Evolutionary conservation across 768 basidiomycete species (phyloP), one percentile per base, ranked within the genome.

Genomic region (Kockovaella imperatae): DNA sequence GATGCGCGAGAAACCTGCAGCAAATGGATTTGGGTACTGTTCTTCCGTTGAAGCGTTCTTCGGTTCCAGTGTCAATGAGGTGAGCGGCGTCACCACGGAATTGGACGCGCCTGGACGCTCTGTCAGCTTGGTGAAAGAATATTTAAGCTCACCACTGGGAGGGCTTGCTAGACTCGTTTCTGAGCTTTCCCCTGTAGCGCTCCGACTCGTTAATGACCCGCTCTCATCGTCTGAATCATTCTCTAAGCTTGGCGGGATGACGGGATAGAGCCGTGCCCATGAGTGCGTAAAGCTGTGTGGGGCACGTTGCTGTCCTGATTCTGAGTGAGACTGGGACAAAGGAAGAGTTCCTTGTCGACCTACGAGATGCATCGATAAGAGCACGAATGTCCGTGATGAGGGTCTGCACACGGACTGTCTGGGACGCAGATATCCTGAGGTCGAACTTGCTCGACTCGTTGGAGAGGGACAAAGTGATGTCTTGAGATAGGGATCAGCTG

Each of bases 241-340:
- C n/a, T n/a, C n/a, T n/a, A n/a, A 35, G 7, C 24, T 26, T 4
- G 46, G 50, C 5, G 46, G 35, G 21, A 40, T 31, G 39, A 50
- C 41, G 21, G 60, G 51, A 29, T 61, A 61, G 4, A 54, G 38
- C n/a, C 38, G 18, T 1, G 57, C 28, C 64, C 64, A 66, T 5
- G 36, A 29, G 34, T 62, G 53, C 61, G 43, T 17, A 30, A 38
- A 20, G 18, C 21, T 38, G 18, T 10, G 21, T 38, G 14, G 36
- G 36, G 36, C 11, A n/a, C n/a, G n/a, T n/a, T n/a, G n/a, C n/a
- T n/a, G n/a, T n/a, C n/a, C n/a, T n/a, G n/a, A n/a, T n/a, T n/a
- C n/a, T n/a, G n/a, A n/a, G n/a, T n/a, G n/a, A n/a, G n/a, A n/a
- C n/a, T n/a, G n/a, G n/a, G n/a, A n/a, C n/a, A n/a, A n/a, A n/a